These are phyloP conservation scores for Phycomyces blakesleeanus DNA, from an alignment of 192 early-diverging fungal genomes.

Conservation along the genomic window DNA sequence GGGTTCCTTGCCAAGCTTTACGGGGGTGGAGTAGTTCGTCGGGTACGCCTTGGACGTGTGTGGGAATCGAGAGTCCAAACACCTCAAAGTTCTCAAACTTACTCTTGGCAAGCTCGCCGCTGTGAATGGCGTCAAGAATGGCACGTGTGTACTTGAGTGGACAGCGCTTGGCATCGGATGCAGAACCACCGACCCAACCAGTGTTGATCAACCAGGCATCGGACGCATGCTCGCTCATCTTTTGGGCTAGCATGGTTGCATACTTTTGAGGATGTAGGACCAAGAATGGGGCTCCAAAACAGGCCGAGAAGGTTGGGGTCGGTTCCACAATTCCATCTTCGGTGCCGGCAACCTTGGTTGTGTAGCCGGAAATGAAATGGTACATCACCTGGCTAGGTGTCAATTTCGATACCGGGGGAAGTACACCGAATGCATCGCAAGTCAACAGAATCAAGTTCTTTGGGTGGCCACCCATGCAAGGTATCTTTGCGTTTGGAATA, in stretches of 20 bases:
- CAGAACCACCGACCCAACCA: constrained; percentile 86
- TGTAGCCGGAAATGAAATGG: constrained; percentile 97
- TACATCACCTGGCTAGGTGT: constrained; percentile 86
- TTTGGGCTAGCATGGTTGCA: constrained; percentile 91
- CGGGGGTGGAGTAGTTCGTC: constrained; percentile 79
- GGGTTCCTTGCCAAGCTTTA: constrained; percentile 78
- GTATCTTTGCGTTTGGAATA: constrained; percentile 90
- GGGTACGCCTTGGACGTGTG: constrained; percentile 68
- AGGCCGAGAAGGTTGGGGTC: constrained; percentile 83
- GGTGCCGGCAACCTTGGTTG: constrained; percentile 95
- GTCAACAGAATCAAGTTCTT: constrained; percentile 93
- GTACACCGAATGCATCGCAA: constrained; percentile 93
- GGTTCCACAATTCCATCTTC: constrained; percentile 93
- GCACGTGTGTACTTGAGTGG: constrained; percentile 93
- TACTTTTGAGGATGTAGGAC: constrained; percentile 94
- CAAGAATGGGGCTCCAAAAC: constrained; percentile 94
- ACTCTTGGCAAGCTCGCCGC: constrained; percentile 80
- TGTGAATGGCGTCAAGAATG: constrained; percentile 96
- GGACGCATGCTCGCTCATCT: constrained; percentile 82
- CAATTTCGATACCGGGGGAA: constrained; percentile 90
- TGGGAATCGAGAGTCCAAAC: constrained; percentile 89
- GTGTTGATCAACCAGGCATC: constrained; percentile 94
- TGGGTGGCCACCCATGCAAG: constrained; percentile 86
- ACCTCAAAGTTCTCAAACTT: constrained; percentile 81
- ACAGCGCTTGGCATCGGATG: constrained; percentile 60